A percentile compares a stretch with the other conserved stretches of the same genome.
Evolutionary conservation across 2,329 filamentous ascomycete genomes (phyloP).

Genomic region (Cladophialophora bantiana): DNA sequence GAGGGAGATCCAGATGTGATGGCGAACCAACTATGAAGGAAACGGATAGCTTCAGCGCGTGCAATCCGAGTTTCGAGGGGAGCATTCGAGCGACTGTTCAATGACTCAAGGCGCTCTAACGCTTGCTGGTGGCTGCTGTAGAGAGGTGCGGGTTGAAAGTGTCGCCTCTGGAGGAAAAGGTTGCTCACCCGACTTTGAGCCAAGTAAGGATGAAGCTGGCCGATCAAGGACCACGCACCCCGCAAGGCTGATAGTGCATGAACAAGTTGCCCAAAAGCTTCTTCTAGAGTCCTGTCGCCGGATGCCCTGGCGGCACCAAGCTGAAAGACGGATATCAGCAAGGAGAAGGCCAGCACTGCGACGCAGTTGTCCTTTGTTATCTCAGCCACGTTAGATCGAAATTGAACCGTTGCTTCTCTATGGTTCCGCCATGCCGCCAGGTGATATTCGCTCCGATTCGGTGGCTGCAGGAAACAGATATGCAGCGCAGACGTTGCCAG

Average conservation of each 20-base stretch:
- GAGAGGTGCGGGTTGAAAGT: background rate
- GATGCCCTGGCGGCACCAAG: background rate
- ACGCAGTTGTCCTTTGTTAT: slow-evolving; percentile 15
- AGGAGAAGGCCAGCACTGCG: slow-evolving; percentile 12
- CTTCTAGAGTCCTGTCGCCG: slow-evolving; percentile 1
- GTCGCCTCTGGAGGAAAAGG: slow-evolving; percentile 5
- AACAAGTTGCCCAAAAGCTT: background rate
- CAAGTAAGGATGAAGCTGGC: slow-evolving; percentile 10
- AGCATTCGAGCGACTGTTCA: slow-evolving; percentile 5
- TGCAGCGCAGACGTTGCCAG: slow-evolving; percentile 19
- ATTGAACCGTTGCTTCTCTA: slow-evolving; percentile 10
- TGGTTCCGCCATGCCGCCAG: slow-evolving; percentile 7
- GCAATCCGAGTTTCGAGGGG: background rate
- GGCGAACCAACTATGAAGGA: slow-evolving; percentile 3
- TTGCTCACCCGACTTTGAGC: slow-evolving; percentile 7
- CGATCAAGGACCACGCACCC: slow-evolving; percentile 14
- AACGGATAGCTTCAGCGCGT: slow-evolving; percentile 1
- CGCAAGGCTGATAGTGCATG: slow-evolving; percentile 11
- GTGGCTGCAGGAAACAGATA: slow-evolving; percentile 10
- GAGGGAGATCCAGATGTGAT: slow-evolving; percentile 8
- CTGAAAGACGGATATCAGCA: slow-evolving; percentile 18
- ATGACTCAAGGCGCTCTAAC: slow-evolving; percentile 6
- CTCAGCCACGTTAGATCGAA: slow-evolving; percentile 6
- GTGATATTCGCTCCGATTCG: slow-evolving; percentile 4
- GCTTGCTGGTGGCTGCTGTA: slow-evolving; percentile 1